Conservation (phyloP, 169 alveolate species). For the Blepharisma undulans region DNA sequence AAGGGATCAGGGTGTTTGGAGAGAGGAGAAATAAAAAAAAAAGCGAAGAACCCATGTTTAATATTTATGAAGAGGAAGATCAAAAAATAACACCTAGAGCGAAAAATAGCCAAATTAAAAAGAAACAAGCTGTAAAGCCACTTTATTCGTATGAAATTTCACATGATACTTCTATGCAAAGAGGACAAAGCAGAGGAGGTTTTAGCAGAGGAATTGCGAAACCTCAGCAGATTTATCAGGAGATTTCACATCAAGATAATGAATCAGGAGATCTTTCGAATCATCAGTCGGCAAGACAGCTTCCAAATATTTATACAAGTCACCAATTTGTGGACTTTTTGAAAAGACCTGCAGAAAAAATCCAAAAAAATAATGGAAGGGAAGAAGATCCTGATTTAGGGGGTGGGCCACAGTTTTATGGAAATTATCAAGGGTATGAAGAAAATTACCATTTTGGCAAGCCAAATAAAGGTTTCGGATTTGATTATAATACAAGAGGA, state of each 20-base stretch:
- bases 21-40: background rate
- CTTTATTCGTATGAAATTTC: background rate
- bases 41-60: constrained; percentile 11
- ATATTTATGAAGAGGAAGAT: constrained; percentile 11
- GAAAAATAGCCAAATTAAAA: background rate
- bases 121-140: background rate
- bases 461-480: background rate
- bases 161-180: background rate
- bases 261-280: background rate
- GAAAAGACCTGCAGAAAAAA: background rate
- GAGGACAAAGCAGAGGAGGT: background rate
- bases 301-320: background rate
- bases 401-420: constrained; percentile 33
- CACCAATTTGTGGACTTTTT: background rate
- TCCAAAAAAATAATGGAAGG: background rate
- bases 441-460: background rate
- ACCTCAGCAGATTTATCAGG: background rate
- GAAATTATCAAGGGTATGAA: background rate
- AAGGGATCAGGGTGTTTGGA: background rate
- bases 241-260: background rate
- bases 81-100: background rate
- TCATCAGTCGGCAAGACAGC: constrained; percentile 27
- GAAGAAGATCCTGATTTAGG: constrained; percentile 41
- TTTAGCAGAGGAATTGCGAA: background rate
- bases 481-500: background rate